A percentile compares a stretch with the other conserved stretches of the same genome.
These are phyloP conservation scores for Alternaria tenuissima DNA, from an alignment of 2,329 filamentous ascomycete genomes.

Conservation along the genomic window DNA sequence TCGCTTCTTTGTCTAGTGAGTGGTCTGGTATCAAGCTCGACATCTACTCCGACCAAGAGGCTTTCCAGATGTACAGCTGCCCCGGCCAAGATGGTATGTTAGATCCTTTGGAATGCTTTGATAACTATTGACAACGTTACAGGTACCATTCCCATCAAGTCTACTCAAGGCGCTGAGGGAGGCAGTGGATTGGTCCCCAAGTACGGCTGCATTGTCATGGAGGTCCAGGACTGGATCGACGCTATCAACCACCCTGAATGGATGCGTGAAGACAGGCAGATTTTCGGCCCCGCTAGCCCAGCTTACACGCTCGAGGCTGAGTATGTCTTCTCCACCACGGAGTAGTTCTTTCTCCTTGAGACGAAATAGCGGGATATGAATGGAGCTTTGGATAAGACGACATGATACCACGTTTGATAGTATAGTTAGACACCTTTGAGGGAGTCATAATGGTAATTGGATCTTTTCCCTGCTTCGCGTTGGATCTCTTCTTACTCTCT, in stretches of 20 bases:
- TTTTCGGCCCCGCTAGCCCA: constrained; percentile 56
- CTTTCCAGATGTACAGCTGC: constrained; percentile 89
- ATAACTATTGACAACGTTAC: constrained; percentile 12
- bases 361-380: neutral
- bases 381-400: neutral
- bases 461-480: neutral
- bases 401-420: constrained; percentile 18
- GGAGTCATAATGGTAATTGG: constrained; percentile 20
- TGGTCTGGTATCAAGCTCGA: constrained; percentile 87
- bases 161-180: constrained; percentile 70
- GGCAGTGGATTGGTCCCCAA: constrained; percentile 71
- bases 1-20: constrained; percentile 72
- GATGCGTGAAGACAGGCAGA: constrained; percentile 68
- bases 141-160: constrained; percentile 70
- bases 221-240: constrained; percentile 94
- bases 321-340: constrained; percentile 54
- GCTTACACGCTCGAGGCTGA: constrained; percentile 56
- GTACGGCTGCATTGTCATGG: constrained; percentile 88
- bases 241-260: constrained; percentile 92
- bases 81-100: constrained; percentile 72
- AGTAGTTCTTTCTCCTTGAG: constrained; percentile 1
- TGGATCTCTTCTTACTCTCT: neutral
- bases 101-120: neutral
- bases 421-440: constrained; percentile 9
- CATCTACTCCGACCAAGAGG: constrained; percentile 82